These are phyloP conservation scores for Acacia crassicarpa DNA, from an alignment of 306 rosid genomes.

Conservation along the genomic window DNA sequence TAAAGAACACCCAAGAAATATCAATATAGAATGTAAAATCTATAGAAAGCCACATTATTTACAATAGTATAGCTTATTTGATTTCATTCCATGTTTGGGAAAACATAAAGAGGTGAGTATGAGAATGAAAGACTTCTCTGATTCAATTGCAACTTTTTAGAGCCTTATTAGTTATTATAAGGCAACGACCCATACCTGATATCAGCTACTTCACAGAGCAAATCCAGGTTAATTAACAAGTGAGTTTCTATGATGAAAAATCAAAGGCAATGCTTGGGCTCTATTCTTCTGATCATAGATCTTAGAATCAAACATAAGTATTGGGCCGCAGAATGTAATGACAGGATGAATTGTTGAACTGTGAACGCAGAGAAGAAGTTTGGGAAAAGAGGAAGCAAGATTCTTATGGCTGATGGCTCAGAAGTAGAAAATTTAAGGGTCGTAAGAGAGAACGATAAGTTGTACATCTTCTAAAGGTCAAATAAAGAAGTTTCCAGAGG, in stretches of 20 bases:
- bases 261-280: background rate
- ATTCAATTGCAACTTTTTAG: background rate
- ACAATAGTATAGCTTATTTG: background rate
- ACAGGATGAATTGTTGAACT: slow-evolving; percentile 16
- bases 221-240: background rate
- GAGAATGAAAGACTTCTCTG: background rate
- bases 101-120: background rate
- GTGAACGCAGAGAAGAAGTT: slow-evolving; percentile 67
- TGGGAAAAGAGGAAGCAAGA: slow-evolving; percentile 62
- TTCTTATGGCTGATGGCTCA: slow-evolving; percentile 74
- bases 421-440: slow-evolving; percentile 66
- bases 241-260: background rate
- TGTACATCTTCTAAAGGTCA: slow-evolving; percentile 56
- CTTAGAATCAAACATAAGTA: slow-evolving; percentile 17
- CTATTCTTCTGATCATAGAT: background rate
- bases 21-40: background rate
- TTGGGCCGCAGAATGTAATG: background rate
- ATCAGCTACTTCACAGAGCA: background rate
- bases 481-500: background rate
- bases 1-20: background rate
- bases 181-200: background rate
- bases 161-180: background rate
- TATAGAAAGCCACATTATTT: background rate
- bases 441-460: slow-evolving; percentile 69
- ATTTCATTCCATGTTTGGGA: too few species aligned